phyloP scores from a whole-genome alignment of 352 stramenopile species.

The Globisporangium barbulae region DNA sequence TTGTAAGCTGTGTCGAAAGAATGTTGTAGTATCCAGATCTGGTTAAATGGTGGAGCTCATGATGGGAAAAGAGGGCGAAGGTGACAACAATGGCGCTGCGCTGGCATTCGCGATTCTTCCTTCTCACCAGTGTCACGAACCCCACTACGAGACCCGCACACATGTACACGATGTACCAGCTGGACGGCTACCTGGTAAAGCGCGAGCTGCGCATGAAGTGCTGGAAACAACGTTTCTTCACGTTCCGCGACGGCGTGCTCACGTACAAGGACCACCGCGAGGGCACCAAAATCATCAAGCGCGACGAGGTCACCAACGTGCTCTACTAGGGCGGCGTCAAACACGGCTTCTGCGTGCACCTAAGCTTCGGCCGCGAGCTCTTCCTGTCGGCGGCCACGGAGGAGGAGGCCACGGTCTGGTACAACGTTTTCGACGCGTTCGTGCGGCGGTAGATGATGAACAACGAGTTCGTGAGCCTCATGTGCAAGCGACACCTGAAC shows the following conservation, averaged over 20 bases:
- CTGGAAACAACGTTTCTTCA: slow-evolving; percentile 70
- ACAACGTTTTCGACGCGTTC: slow-evolving; percentile 50
- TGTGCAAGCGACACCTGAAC: slow-evolving; percentile 38
- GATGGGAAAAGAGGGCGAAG: not conserved
- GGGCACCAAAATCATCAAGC: slow-evolving; percentile 35
- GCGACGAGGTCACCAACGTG: slow-evolving; percentile 59
- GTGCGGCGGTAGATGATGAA: slow-evolving; percentile 36
- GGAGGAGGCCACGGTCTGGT: slow-evolving; percentile 47
- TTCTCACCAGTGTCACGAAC: not conserved
- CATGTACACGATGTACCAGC: slow-evolving; percentile 18
- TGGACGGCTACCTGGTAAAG: slow-evolving; percentile 57
- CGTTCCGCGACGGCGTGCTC: slow-evolving; percentile 57
- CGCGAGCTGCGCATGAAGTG: slow-evolving; percentile 58
- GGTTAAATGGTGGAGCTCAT: too few relatives aligned
- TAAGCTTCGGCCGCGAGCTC: slow-evolving; percentile 46
- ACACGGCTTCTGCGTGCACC: slow-evolving; percentile 53
- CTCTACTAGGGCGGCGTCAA: slow-evolving; percentile 57
- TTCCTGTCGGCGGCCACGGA: slow-evolving; percentile 51
- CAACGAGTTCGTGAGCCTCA: slow-evolving; percentile 43
- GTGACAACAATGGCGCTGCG: not conserved
- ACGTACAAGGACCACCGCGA: slow-evolving; percentile 48
- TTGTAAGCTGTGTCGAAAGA: too few relatives aligned
- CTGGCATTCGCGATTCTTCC: slow-evolving; percentile 9
- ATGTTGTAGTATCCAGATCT: too few relatives aligned
- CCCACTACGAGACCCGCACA: not conserved